These are phyloP conservation scores for Pleurotus sapidus DNA, from an alignment of 768 basidiomycete genomes.

Conservation along the genomic window DNA sequence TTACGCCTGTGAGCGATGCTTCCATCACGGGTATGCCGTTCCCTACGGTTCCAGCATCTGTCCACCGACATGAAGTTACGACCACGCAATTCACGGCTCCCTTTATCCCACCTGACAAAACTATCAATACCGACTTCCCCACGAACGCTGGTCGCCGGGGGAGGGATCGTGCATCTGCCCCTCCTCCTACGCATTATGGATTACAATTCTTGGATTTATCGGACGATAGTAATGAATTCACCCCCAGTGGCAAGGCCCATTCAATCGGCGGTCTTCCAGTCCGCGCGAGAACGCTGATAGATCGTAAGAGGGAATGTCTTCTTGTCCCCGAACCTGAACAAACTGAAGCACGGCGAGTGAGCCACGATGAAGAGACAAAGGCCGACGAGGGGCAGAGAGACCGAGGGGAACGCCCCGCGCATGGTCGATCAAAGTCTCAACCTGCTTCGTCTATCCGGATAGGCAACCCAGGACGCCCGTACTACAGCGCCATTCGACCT, in stretches of 20 bases:
- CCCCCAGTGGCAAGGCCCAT: neutral
- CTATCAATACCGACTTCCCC: neutral
- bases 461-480: slow-evolving; percentile 51
- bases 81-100: neutral
- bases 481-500: slow-evolving; percentile 50
- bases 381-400: neutral
- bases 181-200: slow-evolving; percentile 1
- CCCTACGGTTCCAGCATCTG: neutral
- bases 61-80: neutral
- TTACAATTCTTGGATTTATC: slow-evolving; percentile 5
- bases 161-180: slow-evolving; percentile 2
- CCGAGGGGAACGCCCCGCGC: slow-evolving; percentile 8
- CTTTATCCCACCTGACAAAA: neutral
- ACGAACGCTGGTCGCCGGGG: neutral
- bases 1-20: neutral
- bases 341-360: neutral
- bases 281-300: neutral
- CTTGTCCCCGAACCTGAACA: neutral
- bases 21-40: neutral
- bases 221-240: neutral
- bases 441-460: slow-evolving; percentile 31
- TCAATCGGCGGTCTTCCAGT: neutral
- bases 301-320: neutral
- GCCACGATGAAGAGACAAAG: neutral
- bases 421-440: slow-evolving; percentile 21